Conservation (phyloP, 495 filamentous ascomycete species). For the Astrothelium subdiscretum region DNA sequence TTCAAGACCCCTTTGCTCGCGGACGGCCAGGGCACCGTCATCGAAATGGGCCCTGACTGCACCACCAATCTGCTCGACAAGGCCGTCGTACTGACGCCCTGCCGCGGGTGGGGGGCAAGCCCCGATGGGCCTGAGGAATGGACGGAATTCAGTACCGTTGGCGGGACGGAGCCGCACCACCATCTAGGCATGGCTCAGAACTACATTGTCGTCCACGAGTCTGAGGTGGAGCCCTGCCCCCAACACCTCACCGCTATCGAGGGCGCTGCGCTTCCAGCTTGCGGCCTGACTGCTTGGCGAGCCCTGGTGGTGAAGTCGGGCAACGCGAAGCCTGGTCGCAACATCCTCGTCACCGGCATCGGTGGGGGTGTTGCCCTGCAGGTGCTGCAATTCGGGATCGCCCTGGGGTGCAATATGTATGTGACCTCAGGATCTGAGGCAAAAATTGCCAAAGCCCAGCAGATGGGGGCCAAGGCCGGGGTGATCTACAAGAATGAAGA, state of each 20-base stretch:
- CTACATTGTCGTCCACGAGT: constrained; percentile 50
- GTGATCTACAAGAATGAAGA: constrained; percentile 31
- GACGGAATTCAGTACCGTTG: constrained; percentile 52
- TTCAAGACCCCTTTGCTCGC: constrained; percentile 65
- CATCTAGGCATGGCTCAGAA: constrained; percentile 57
- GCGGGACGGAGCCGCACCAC: constrained; percentile 50
- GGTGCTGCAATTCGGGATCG: constrained; percentile 28
- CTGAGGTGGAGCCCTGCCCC: constrained; percentile 63
- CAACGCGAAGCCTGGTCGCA: constrained; percentile 27
- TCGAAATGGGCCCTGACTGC: constrained; percentile 43
- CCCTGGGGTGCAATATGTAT: constrained; percentile 27
- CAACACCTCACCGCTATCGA: constrained; percentile 56
- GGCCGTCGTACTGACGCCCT: constrained; percentile 62
- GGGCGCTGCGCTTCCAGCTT: constrained; percentile 69
- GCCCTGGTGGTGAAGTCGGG: constrained; percentile 54
- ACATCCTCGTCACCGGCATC: constrained; percentile 32
- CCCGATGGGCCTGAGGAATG: constrained; percentile 61
- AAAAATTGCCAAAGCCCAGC: constrained; percentile 29
- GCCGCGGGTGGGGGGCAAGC: constrained; percentile 57
- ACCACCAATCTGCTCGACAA: constrained; percentile 42
- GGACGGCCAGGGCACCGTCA: constrained; percentile 65
- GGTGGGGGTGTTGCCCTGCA: constrained; percentile 33
- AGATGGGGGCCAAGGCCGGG: constrained; percentile 28
- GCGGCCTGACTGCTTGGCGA: constrained; percentile 75
- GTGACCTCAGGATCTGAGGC: constrained; percentile 28